Evolutionary conservation across 352 stramenopile genomes (phyloP), one percentile per base, ranked within the genome.

Genomic region (Phytophthora capsici): DNA sequence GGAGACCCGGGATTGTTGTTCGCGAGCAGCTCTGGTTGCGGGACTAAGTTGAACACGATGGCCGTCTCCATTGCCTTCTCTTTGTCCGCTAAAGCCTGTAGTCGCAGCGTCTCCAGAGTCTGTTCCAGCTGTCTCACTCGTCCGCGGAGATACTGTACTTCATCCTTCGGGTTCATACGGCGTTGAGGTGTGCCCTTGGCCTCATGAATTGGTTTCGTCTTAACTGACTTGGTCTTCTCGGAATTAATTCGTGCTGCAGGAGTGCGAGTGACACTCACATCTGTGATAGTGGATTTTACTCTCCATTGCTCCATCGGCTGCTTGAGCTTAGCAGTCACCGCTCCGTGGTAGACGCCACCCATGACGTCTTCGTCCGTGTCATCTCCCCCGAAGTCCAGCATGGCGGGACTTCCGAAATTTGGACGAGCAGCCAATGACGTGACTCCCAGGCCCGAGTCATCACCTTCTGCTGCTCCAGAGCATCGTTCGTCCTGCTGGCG

Each of bases 91-190:
- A 73, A 16, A 14, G 63, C 63, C 12, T 69, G 67, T 8, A 62
- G 55, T n/a, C 30, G 57, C 14, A 79, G 52, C 7, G 40, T 61
- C 23, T 68, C 58, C 6, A 79, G 51, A 13, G 71, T 55, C n/a
- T 52, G 26, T 32, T 77, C 62, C 28, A 79, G 10, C 26, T 75
- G 43, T 7, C 22, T 46, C 0, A 69, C 60, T 1, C 59, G 58
- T 23, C 60, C 40, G 4, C 47, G 63, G 3, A 79, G 55, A 12
- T 66, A 63, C 14, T 61, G 28, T 41, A 77, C 46, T 47, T 79
- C 71, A 22, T 77, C 71, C 30, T 76, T 77, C 10, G 63, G 53
- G 30, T 64, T 67, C 63, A 75, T 68, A 1, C 70, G 56, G 17
- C 50, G 58, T 40, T 45, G 40, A 1, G 52, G 44, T 4, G 45